These are phyloP conservation scores for Cordyceps cicadae DNA, from an alignment of 2,329 filamentous ascomycete species.

Conservation along the genomic window DNA sequence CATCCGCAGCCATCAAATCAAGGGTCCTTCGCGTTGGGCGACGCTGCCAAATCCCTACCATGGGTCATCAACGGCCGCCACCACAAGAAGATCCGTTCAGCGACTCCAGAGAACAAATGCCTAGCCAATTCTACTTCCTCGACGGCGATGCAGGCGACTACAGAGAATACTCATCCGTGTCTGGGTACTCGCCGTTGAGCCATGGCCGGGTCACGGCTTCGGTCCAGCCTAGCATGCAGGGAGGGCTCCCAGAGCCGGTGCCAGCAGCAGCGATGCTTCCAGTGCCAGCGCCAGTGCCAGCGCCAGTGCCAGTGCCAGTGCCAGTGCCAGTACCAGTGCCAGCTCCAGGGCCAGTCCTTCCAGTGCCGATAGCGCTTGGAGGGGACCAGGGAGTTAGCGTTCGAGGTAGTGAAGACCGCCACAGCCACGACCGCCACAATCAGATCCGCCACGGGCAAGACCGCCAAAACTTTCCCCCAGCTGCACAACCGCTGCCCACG, in stretches of 20 bases:
- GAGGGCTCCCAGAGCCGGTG: not conserved
- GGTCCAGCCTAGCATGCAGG: not conserved
- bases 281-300: not conserved
- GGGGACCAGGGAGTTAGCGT: not conserved
- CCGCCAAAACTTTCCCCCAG: not conserved
- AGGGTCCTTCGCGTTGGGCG: not conserved
- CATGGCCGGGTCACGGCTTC: not conserved
- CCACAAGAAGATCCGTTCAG: not conserved
- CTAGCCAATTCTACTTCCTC: not conserved
- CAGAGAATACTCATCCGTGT: not conserved
- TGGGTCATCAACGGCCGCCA: not conserved
- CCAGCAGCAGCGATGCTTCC: not conserved
- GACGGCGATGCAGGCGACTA: not conserved
- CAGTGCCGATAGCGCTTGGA: constrained; percentile 1
- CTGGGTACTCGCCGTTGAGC: not conserved
- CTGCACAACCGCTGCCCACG: not conserved
- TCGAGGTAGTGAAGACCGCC: not conserved
- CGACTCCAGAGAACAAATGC: not conserved
- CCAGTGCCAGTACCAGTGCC: not conserved
- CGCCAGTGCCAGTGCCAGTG: not conserved
- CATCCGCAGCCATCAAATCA: not conserved
- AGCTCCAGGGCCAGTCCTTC: not conserved
- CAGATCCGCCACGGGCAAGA: not conserved
- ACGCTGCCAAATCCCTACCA: not conserved
- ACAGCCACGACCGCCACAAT: not conserved